A percentile compares a stretch with the other conserved stretches of the same genome.
Conservation (phyloP, 768 basidiomycete species). For the Mrakia hoshinonis region DNA sequence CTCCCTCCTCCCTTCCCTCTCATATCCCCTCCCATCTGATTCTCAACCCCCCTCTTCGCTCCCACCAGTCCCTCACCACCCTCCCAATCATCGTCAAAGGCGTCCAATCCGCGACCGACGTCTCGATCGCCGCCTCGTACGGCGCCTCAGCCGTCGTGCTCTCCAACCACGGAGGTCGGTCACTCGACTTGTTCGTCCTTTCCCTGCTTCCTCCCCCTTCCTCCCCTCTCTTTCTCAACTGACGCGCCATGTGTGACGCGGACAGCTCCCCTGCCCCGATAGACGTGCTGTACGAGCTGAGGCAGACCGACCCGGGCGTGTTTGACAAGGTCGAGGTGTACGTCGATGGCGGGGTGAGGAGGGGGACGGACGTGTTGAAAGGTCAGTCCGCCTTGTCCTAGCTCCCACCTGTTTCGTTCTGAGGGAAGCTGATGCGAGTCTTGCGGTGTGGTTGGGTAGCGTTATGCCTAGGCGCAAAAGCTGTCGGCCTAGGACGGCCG, state of each 20-base stretch:
- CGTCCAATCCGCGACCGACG: constrained; percentile 31
- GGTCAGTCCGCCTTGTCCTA: background rate
- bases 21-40: background rate
- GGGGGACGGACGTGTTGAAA: constrained; percentile 53
- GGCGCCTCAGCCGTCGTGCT: constrained; percentile 35
- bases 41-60: background rate
- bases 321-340: constrained; percentile 52
- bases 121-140: constrained; percentile 32
- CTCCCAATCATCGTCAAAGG: constrained; percentile 29
- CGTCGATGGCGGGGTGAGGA: constrained; percentile 32
- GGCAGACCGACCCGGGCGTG: constrained; percentile 34
- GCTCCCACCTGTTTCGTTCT: no score
- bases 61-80: constrained; percentile 5
- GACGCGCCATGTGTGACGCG: background rate
- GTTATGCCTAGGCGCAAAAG: constrained; percentile 54
- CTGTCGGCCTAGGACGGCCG: constrained; percentile 41
- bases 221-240: background rate
- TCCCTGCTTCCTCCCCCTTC: background rate
- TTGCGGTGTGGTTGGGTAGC: constrained; percentile 42
- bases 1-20: background rate
- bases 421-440: no score
- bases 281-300: constrained; percentile 31
- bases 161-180: constrained; percentile 35
- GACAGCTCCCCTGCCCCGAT: constrained; percentile 21
- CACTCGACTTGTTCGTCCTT: constrained; percentile 22